Evolutionary conservation across 345 rosid genomes (phyloP), one percentile per base, ranked within the genome.

Genomic region (Luvunga scandens): DNA sequence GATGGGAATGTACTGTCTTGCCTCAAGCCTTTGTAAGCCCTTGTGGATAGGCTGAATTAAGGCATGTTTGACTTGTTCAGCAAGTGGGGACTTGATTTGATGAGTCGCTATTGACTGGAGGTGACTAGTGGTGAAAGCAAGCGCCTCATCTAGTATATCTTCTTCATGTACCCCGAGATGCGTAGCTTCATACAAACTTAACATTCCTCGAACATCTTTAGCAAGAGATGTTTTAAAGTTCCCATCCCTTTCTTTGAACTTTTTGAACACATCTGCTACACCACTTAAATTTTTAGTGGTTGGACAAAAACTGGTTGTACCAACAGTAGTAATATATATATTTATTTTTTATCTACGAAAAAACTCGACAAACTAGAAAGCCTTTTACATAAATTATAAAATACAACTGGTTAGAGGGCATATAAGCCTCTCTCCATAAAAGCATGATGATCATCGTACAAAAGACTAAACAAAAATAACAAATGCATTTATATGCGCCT

Each of bases 161-260:
- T 87, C 91, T 42, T 82, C 83, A 1, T 76, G 82, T 4, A 80
- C 63, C 5, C 81, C 71, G 7, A 85, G 79, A 80, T 85, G 80
- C 2, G 87, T 48, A 0, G 86, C 89, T 61, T 89, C 89, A 24
- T 87, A 89, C 4, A 89, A 82, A 30, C 85, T 78, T 27, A 86
- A 36, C 53, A 85, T 10, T 36, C 81, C 89, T 55, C 34, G 48
- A 8, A 78, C 78, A 14, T 82, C 84, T 10, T n/a, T 16, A 0
- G 0, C 42, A 2, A 79, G 50, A 13, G 69, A 39, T 25, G 65
- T 75, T 21, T 53, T 78, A 65, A 77, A 84, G 6, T 65, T 76
- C 28, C 82, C 77, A 16, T 77, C 50, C 4, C 42, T 78, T 39
- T 78, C 76, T 25, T 63, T 82, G 59, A 80, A 78, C 80, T 78